phyloP scores from a whole-genome alignment of 2,329 filamentous ascomycete species.

The Ceratocystis variospora region DNA sequence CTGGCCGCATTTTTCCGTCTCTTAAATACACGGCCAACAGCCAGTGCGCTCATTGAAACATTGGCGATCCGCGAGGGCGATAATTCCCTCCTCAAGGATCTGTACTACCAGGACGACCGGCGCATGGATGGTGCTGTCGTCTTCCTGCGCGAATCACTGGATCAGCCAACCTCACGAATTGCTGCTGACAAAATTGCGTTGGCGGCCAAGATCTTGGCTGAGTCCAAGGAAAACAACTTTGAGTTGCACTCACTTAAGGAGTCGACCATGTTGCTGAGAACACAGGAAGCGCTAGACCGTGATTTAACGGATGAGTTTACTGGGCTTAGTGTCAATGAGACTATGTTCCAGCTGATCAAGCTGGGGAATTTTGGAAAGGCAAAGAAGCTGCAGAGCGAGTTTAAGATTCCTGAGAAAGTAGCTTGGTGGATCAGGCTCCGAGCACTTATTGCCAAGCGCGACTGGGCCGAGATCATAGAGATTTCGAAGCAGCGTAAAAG shows the following conservation, averaged over 20 bases:
- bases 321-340: conserved; percentile 80
- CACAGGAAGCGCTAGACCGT: conserved; percentile 75
- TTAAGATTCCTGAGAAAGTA: conserved; percentile 82
- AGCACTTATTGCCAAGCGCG: conserved; percentile 74
- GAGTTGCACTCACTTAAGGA: conserved; percentile 69
- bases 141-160: conserved; percentile 69
- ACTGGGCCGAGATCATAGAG: conserved; percentile 89
- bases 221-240: conserved; percentile 65
- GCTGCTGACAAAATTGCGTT: conserved; percentile 78
- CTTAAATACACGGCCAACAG: conserved; percentile 72
- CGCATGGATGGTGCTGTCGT: conserved; percentile 77
- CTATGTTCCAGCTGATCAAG: conserved; percentile 74
- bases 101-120: conserved; percentile 95
- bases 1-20: conserved; percentile 84
- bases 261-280: conserved; percentile 61
- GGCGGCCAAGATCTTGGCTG: conserved; percentile 66
- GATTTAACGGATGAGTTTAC: conserved; percentile 67
- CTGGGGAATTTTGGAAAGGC: conserved; percentile 73
- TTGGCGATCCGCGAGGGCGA: conserved; percentile 56
- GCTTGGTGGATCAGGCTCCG: conserved; percentile 75
- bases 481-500: conserved; percentile 65
- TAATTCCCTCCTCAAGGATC: conserved; percentile 75
- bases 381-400: conserved; percentile 78
- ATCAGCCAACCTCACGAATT: conserved; percentile 53
- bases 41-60: conserved; percentile 79